Evolutionary conservation across 2,329 filamentous ascomycete genomes (phyloP), one percentile per base, ranked within the genome.

Genomic region (Neopestalotiopsis sp.): DNA sequence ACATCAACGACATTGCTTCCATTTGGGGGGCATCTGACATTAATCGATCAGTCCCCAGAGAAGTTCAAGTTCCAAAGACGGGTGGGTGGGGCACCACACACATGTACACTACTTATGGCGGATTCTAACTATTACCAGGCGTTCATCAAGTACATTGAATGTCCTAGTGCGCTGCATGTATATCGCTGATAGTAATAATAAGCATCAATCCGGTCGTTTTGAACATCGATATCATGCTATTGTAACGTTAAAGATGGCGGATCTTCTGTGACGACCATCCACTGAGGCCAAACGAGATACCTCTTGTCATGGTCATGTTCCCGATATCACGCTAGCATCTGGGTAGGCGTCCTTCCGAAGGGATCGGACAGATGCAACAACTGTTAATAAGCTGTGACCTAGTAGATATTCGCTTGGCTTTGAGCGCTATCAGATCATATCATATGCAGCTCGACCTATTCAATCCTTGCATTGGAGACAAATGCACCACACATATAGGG

Each of bases 31-130:
- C 45, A 52, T n/a, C 14, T 52, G 45, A 52, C 45, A 52, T 52
- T 20, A 20, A 52, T 52, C 45, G 17, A 52, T 52, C 45, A 20
- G n/a, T 52, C 45, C 45, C 45, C 45, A 52, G 45, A 52, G 45
- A 28, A 28, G 20, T 52, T 52, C 45, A 52, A 52, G 45, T 62
- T 62, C 28, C 59, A n/a, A 61, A 40, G 30, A 34, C 32, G 59
- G 59, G 59, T 62, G 59, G 24, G 59, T 62, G 59, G 57, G 57
- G 20, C 57, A 28, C 24, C 14, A 24, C 24, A n/a, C n/a, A 28
- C 24, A 59, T 24, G n/a, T 58, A 28, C 7, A n/a, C 13, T 49
- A 52, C 45, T 52, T 52, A 17, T 4, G 45, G 17, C 45, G 20
- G 20, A 20, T n/a, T n/a, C 45, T n/a, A 7, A 24, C n/a, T 6